Evolutionary conservation across 2,329 filamentous ascomycete species (phyloP), one percentile per base, ranked within the genome.

Genomic region (Aspergillus costaricaensis): DNA sequence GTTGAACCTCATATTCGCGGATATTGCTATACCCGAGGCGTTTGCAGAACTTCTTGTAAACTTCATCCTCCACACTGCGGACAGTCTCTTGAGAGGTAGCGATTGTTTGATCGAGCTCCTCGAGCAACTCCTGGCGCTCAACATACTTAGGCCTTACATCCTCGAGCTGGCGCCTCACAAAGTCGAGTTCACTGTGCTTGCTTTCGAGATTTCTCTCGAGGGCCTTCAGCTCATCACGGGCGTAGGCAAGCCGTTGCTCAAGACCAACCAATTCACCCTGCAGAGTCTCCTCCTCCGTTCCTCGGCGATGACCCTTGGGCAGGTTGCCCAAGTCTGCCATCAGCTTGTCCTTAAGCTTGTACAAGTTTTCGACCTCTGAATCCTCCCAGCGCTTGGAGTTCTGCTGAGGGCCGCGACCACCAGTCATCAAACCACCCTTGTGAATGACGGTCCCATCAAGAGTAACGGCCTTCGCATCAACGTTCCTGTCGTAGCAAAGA

Each of bases 371-470:
- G 30, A 97, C 87, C 68, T 97, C 92, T 7, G 90, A 86, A 68
- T 97, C 93, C 70, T 96, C 93, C 78, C 96, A 98, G 55, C 90
- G 86, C 60, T 92, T 89, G 65, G 92, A 90, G 61, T 86, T 86
- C 57, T 88, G 87, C 74, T 90, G 91, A 50, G 88, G 88, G 30
- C 92, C 89, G 63, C 92, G 90, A 66, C 95, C 95, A 82, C 95
- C 95, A 52, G 95, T 98, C 90, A 99, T 98, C 56, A 96, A 84
- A 71, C 95, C 95, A 49, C 91, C 92, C 74, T 98, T 98, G 80
- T 96, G 92, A 65, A 99, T 97, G 62, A 99, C 90, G 57, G 90
- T 94, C n/a, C 95, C 95, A 72, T 98, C 93, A 12, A 98, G 78
- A 0, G 93, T 96, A 12, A 99, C 94, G 5, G 94, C 93, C 76